Base-by-base conservation (phyloP, 495 filamentous ascomycete genomes). In the Penicillium simplicissimum region DNA sequence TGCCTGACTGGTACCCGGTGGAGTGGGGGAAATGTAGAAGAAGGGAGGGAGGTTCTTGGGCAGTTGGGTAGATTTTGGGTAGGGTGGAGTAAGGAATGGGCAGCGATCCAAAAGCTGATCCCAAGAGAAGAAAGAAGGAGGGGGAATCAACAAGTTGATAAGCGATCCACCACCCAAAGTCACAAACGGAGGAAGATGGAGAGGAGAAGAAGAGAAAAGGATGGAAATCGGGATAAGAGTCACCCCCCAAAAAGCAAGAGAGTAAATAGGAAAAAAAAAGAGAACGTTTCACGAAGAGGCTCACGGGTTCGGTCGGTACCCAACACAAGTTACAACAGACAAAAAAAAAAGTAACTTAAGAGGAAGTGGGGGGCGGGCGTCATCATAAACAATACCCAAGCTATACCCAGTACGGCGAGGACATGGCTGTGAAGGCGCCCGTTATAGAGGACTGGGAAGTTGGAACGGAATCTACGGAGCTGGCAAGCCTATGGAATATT, bases 1-100 rank as follows among this genome's bases (percentile, higher is more conserved):
- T 65, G 69, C 69, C 69, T 70, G 67, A 71, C 69, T 58, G 61
- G 62, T 66, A 68, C 60, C 62, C 61, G 42, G 69, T 68, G 64
- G 69, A 64, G 66, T 57, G 25, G 53, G 55, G 64, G 13, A 25
- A 31, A 4, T 31, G 47, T 31, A 23, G 36, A 43, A 28, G 40
- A 52, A 42, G 35, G 49, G 4, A 35, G 49, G 21, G 55, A 15
- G 13, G 40, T 21, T 11, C 21, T 25, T 47, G 14, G 33, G 49
- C 34, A 53, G 51, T 53, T 53, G 10, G 45, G 45, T 31, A 43
- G 6, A 43, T 43, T 19, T 43, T 19, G 38, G 38, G 38, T 15
- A 43, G 34, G 14, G 42, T 58, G 56, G 45, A 53, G 56, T 58
- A 47, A 47, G 55, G 28, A 31, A 58, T 63, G 62, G 66, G 67